These are phyloP conservation scores for Colletotrichum musicola DNA, from an alignment of 2,329 filamentous ascomycete species.

Conservation along the genomic window DNA sequence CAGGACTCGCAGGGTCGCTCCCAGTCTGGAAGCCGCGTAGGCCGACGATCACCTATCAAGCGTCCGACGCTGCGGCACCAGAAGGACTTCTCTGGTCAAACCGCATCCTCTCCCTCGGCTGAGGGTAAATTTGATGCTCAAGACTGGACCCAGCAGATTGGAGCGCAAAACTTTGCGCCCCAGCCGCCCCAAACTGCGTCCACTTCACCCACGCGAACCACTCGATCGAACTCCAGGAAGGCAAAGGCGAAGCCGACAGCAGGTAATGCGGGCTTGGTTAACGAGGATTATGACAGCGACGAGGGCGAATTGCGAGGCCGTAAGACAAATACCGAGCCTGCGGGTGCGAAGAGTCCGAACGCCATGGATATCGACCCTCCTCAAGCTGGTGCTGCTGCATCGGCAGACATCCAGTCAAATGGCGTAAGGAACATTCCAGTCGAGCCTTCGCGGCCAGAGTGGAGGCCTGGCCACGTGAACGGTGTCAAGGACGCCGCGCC, in stretches of 20 bases:
- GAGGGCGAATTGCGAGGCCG: slow-evolving; percentile 53
- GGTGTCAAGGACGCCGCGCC: slow-evolving; percentile 33
- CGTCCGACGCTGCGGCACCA: slow-evolving; percentile 42
- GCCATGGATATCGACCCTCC: slow-evolving; percentile 77
- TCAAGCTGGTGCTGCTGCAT: slow-evolving; percentile 41
- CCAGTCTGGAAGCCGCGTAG: slow-evolving; percentile 55
- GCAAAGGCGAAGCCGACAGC: slow-evolving; percentile 67
- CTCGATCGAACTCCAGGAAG: slow-evolving; percentile 67
- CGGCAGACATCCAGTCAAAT: slow-evolving; percentile 42
- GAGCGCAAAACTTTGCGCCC: slow-evolving; percentile 66
- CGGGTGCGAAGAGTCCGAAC: slow-evolving; percentile 61
- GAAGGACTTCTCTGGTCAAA: slow-evolving; percentile 42
- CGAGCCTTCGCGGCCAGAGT: slow-evolving; percentile 70
- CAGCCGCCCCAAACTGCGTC: slow-evolving; percentile 54
- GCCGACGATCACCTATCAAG: slow-evolving; percentile 55
- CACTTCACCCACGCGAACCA: slow-evolving; percentile 58
- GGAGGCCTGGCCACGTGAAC: slow-evolving; percentile 64
- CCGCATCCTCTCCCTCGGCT: slow-evolving; percentile 33
- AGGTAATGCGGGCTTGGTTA: slow-evolving; percentile 59
- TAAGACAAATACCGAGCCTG: slow-evolving; percentile 47
- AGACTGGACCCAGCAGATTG: slow-evolving; percentile 68
- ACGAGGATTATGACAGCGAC: slow-evolving; percentile 60
- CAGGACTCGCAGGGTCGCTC: slow-evolving; percentile 52
- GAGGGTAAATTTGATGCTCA: slow-evolving; percentile 60
- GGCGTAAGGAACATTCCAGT: slow-evolving; percentile 66